These are phyloP conservation scores for Fraxinus latifolia DNA, from an alignment of 305 asterid genomes.

Conservation along the genomic window DNA sequence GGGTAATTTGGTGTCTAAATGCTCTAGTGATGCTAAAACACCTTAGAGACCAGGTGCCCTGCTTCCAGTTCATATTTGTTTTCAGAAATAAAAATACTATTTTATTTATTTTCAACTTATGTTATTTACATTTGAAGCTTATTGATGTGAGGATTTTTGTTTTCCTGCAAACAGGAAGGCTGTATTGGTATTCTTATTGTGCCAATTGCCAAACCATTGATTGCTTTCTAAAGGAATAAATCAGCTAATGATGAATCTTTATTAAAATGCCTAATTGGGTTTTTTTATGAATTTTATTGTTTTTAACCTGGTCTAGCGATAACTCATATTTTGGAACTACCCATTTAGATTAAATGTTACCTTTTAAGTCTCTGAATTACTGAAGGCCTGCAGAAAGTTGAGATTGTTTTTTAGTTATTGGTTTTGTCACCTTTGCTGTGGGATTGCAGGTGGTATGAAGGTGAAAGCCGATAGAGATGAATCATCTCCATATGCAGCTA, in stretches of 20 bases:
- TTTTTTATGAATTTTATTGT: not conserved
- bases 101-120: not conserved
- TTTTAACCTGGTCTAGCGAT: not conserved
- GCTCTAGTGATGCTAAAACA: slow-evolving; percentile 11
- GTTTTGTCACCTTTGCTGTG: not conserved
- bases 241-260: not conserved
- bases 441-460: slow-evolving; percentile 69
- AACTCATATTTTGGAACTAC: not conserved
- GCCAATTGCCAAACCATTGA: not conserved
- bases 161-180: not conserved
- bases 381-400: not conserved
- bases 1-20: not conserved
- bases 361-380: not conserved
- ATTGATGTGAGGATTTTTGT: not conserved
- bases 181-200: not conserved
- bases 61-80: not conserved
- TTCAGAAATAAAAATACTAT: not conserved
- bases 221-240: not conserved
- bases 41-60: slow-evolving; percentile 6
- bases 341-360: not conserved
- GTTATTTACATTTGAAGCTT: not conserved
- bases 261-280: not conserved
- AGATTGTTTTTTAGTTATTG: not conserved
- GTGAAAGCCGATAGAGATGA: slow-evolving; percentile 88
- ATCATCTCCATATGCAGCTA: slow-evolving; percentile 83